Percentiles rank a stretch among this genome's conserved stretches.
These are phyloP conservation scores for Ceratocystiopsis brevicomis DNA, from an alignment of 2,329 filamentous ascomycete genomes.

Conservation along the genomic window DNA sequence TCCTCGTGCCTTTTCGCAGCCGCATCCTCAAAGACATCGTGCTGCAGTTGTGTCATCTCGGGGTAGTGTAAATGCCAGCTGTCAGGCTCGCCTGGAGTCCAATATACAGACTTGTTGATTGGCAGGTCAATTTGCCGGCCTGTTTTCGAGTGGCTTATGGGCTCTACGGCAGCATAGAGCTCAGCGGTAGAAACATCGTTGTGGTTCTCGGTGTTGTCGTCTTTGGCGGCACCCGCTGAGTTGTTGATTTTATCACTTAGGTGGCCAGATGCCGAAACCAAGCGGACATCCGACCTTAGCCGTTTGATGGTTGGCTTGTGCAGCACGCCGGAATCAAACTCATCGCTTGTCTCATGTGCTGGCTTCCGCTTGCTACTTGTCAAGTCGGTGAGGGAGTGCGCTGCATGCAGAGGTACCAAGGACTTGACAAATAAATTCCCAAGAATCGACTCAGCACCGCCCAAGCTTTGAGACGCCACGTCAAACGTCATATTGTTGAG, in stretches of 20 bases:
- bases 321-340: slow-evolving; percentile 19
- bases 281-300: slow-evolving; percentile 28
- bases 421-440: slow-evolving; percentile 26
- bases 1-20: slow-evolving; percentile 30
- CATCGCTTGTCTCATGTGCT: slow-evolving; percentile 30
- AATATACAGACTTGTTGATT: slow-evolving; percentile 37
- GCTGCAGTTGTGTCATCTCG: slow-evolving; percentile 42
- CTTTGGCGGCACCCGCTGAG: not conserved
- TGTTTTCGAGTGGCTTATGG: slow-evolving; percentile 28
- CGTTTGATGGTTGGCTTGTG: slow-evolving; percentile 34
- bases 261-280: too few species aligned
- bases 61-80: slow-evolving; percentile 46
- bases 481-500: slow-evolving; percentile 32
- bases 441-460: slow-evolving; percentile 27
- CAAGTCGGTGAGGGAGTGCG: slow-evolving; percentile 14
- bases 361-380: slow-evolving; percentile 38
- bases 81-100: slow-evolving; percentile 31
- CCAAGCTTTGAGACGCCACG: slow-evolving; percentile 36
- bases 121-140: slow-evolving; percentile 39
- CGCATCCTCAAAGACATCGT: slow-evolving; percentile 33
- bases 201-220: slow-evolving; percentile 6
- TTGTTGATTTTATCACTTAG: not conserved
- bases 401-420: slow-evolving; percentile 8
- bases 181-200: slow-evolving; percentile 27
- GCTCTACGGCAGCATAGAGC: slow-evolving; percentile 29